A percentile compares a stretch with the other conserved stretches of the same genome.
Conservation (phyloP, 169 alveolate species). For the Babesia gibsoni region DNA sequence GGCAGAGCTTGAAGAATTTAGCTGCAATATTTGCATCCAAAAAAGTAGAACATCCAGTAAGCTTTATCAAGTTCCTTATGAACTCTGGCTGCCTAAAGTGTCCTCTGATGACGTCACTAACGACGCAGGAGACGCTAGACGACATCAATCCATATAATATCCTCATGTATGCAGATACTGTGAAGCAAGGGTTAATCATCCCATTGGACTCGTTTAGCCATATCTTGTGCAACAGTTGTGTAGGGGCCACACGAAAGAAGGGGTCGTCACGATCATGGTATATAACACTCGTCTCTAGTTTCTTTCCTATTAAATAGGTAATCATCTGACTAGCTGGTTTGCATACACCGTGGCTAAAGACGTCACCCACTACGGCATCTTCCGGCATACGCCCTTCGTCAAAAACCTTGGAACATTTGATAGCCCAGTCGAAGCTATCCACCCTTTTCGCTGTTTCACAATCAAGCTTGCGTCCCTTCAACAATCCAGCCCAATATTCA, state of each 20-base stretch:
- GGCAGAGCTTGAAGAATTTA: constrained; percentile 31
- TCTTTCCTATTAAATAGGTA: constrained; percentile 13
- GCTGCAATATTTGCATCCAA: constrained; percentile 50
- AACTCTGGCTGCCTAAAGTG: constrained; percentile 55
- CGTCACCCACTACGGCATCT: constrained; percentile 1
- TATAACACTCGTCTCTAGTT: background rate
- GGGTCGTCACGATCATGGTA: background rate
- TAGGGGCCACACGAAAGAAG: constrained; percentile 25
- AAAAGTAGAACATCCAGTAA: constrained; percentile 29
- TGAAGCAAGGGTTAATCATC: constrained; percentile 46
- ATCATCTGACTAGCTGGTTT: constrained; percentile 13
- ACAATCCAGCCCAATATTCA: constrained; percentile 67
- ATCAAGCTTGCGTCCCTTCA: constrained; percentile 54
- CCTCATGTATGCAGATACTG: constrained; percentile 40
- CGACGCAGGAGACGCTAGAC: constrained; percentile 11
- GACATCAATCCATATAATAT: constrained; percentile 38
- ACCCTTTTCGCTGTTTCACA: constrained; percentile 21
- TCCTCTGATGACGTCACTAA: constrained; percentile 21
- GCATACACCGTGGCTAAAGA: background rate
- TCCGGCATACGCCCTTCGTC: constrained; percentile 18
- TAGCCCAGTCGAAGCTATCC: constrained; percentile 23
- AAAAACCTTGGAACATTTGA: constrained; percentile 26
- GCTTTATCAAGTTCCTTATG: constrained; percentile 47
- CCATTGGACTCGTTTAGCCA: constrained; percentile 42
- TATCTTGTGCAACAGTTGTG: constrained; percentile 18